Conservation (phyloP, 805 yeast genomes). For the Kazachstania bromeliacearum region DNA sequence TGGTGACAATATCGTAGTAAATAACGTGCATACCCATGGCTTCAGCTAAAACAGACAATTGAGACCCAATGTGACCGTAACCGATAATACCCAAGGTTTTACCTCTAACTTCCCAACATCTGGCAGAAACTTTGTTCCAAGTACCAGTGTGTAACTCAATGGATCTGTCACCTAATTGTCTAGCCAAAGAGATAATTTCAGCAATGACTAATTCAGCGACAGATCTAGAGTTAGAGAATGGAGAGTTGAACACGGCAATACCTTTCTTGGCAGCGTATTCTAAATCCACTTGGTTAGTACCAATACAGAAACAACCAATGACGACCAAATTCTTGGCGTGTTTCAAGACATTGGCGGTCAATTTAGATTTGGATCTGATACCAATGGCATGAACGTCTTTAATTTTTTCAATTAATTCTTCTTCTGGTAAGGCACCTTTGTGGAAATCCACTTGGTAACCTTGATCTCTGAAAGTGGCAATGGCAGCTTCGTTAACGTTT, state of each 20-base stretch:
- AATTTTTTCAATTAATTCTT: conserved; percentile 88
- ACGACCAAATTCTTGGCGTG: conserved; percentile 85
- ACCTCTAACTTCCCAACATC: conserved; percentile 99
- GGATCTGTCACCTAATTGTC: conserved; percentile 95
- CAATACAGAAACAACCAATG: conserved; percentile 97
- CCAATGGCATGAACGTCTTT: conserved; percentile 93
- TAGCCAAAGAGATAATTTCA: conserved; percentile 85
- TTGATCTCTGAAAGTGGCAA: conserved; percentile 72
- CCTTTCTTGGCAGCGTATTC: conserved; percentile 87
- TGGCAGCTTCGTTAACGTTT: conserved; percentile 89
- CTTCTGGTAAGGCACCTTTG: conserved; percentile 84
- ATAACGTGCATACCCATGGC: conserved; percentile 95
- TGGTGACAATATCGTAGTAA: conserved; percentile 84
- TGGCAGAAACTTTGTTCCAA: conserved; percentile 93
- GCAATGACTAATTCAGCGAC: conserved; percentile 97
- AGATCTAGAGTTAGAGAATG: conserved; percentile 95
- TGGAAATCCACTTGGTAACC: conserved; percentile 96
- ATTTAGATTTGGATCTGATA: conserved; percentile 91
- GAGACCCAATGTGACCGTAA: conserved; percentile 97
- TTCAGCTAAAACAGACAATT: conserved; percentile 93
- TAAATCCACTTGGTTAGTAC: conserved; percentile 95
- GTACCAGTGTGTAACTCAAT: conserved; percentile 92
- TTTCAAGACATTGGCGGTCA: conserved; percentile 66
- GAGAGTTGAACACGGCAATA: conserved; percentile 95
- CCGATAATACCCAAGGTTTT: conserved; percentile 96